These are phyloP conservation scores for Murraya koenigii DNA, from an alignment of 345 rosid genomes.

Conservation along the genomic window DNA sequence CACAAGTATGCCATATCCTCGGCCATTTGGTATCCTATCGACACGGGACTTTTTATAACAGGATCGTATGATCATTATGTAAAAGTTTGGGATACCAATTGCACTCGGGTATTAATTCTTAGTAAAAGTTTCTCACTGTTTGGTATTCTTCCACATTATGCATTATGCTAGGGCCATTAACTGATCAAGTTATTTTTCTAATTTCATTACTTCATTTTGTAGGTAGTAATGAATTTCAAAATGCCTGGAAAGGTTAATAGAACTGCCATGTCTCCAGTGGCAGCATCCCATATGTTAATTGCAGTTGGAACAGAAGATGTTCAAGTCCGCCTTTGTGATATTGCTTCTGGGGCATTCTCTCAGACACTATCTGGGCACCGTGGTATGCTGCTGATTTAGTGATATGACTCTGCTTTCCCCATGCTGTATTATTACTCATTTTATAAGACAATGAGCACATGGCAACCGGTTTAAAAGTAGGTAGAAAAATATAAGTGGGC, in stretches of 20 bases:
- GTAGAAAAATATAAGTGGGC: background rate
- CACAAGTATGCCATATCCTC: slow-evolving; percentile 78
- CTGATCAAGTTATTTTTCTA: background rate
- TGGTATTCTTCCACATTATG: background rate
- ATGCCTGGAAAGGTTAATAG: slow-evolving; percentile 95
- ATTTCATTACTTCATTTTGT: slow-evolving; percentile 11
- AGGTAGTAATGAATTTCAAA: slow-evolving; percentile 83
- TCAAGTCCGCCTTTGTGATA: slow-evolving; percentile 93
- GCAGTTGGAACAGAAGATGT: slow-evolving; percentile 97
- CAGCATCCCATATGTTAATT: slow-evolving; percentile 82
- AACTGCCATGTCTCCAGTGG: slow-evolving; percentile 86
- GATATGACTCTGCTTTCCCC: background rate
- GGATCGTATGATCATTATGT: slow-evolving; percentile 79
- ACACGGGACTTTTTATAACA: slow-evolving; percentile 87
- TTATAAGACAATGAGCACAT: background rate
- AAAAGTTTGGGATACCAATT: slow-evolving; percentile 95
- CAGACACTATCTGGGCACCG: slow-evolving; percentile 97
- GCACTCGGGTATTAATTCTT: slow-evolving; percentile 52
- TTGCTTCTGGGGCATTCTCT: slow-evolving; percentile 86
- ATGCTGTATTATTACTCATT: background rate
- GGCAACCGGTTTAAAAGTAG: background rate
- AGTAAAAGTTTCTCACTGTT: background rate
- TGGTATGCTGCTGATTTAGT: slow-evolving; percentile 44
- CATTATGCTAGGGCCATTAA: background rate
- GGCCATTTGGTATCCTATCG: slow-evolving; percentile 92